These are phyloP conservation scores for Microglena sp. DNA, from an alignment of 139 green algal species.

Conservation along the genomic window DNA sequence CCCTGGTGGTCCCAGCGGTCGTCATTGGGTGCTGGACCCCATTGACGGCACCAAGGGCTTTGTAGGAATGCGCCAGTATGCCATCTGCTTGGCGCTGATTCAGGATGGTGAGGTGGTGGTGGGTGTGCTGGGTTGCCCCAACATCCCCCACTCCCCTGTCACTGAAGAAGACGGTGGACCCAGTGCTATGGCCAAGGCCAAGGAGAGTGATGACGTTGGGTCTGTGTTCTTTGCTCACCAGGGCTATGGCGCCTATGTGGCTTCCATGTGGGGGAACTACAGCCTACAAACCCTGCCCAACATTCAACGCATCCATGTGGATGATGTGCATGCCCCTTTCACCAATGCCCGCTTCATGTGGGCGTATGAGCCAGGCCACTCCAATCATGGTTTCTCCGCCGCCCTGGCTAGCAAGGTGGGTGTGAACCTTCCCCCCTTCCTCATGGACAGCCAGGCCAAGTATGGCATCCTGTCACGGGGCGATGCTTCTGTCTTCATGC, in stretches of 20 bases:
- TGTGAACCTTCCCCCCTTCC: constrained; percentile 45
- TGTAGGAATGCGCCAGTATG: constrained; percentile 86
- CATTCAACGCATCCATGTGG: constrained; percentile 23
- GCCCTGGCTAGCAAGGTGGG: constrained; percentile 33
- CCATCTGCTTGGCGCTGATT: constrained; percentile 81
- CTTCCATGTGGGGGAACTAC: too few relatives aligned
- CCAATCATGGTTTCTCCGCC: constrained; percentile 53
- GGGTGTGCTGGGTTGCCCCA: constrained; percentile 90
- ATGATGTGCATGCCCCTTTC: constrained; percentile 12
- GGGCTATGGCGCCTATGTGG: too few relatives aligned
- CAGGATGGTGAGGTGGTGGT: constrained; percentile 54
- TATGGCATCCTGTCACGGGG: constrained; percentile 71
- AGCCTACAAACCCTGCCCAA: too few relatives aligned
- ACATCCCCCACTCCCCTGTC: constrained; percentile 59
- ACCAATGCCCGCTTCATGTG: constrained; percentile 68
- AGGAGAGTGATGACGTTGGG: too few relatives aligned
- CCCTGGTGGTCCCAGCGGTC: constrained; percentile 49
- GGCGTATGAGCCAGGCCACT: constrained; percentile 69
- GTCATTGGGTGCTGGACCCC: constrained; percentile 89
- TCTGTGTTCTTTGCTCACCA: too few relatives aligned
- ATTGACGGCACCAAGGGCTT: constrained; percentile 91
- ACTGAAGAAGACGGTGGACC: constrained; percentile 5
- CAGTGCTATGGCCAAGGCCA: neutral
- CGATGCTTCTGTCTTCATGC: constrained; percentile 77
- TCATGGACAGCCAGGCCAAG: constrained; percentile 83